These are phyloP conservation scores for Exsudoporus frostii DNA, from an alignment of 768 basidiomycete species.

Conservation along the genomic window DNA sequence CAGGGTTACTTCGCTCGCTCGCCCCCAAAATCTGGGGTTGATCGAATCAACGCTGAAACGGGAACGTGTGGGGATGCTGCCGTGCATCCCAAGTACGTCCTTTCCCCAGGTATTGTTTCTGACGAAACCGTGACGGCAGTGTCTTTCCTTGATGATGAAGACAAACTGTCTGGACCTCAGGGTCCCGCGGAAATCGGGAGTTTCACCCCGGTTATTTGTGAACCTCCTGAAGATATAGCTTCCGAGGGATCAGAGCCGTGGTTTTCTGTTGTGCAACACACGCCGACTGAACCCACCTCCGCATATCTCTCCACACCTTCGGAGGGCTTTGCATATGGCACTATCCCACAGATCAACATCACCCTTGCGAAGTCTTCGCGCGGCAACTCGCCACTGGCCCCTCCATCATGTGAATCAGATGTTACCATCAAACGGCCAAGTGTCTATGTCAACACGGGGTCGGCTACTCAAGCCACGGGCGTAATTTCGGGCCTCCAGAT, in stretches of 20 bases:
- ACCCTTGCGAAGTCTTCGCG: slow-evolving; percentile 30
- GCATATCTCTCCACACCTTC: slow-evolving; percentile 13
- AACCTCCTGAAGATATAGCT: slow-evolving; percentile 29
- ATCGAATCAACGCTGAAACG: slow-evolving; percentile 19
- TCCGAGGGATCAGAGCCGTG: slow-evolving; percentile 19
- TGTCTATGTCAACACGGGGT: slow-evolving; percentile 29
- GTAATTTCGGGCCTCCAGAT: slow-evolving; percentile 9
- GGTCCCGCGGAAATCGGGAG: slow-evolving; percentile 25
- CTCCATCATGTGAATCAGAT: slow-evolving; percentile 28
- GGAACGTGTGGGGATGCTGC: slow-evolving; percentile 13
- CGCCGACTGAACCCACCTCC: slow-evolving; percentile 5
- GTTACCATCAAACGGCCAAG: slow-evolving; percentile 25
- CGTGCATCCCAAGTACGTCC: slow-evolving; percentile 16
- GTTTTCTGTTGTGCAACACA: slow-evolving; percentile 10
- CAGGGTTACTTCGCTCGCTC: slow-evolving; percentile 17
- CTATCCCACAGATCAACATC: slow-evolving; percentile 30
- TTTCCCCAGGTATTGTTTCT: slow-evolving; percentile 14
- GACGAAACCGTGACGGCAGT: slow-evolving; percentile 13
- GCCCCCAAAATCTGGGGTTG: slow-evolving; percentile 28
- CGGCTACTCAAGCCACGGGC: slow-evolving; percentile 20
- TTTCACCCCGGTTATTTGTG: slow-evolving; percentile 28
- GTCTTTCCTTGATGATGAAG: slow-evolving; percentile 14
- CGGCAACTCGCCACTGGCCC: slow-evolving; percentile 26
- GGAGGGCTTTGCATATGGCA: slow-evolving; percentile 13
- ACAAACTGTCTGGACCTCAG: slow-evolving; percentile 10